phyloP scores from a whole-genome alignment of 306 rosid genomes.

The Albizia julibrissin region DNA sequence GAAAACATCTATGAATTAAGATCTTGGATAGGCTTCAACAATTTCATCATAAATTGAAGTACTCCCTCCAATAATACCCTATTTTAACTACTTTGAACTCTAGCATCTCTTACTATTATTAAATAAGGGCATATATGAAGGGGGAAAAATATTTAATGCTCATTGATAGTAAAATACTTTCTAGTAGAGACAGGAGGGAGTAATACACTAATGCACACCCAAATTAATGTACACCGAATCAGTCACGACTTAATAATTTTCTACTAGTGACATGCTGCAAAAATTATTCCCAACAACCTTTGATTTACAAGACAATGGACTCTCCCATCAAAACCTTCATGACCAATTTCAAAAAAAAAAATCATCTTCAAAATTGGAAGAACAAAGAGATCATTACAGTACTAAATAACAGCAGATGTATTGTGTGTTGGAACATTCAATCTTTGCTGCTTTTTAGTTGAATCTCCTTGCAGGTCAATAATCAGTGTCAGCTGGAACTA shows the following conservation, averaged over 20 bases:
- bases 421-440: slow-evolving; percentile 18
- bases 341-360: slow-evolving; percentile 1
- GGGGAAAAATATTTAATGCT: too few species aligned
- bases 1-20: not conserved
- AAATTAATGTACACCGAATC: not conserved
- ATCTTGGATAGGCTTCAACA: not conserved
- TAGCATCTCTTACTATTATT: too few species aligned
- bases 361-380: slow-evolving; percentile 27
- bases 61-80: too few species aligned
- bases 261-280: slow-evolving; percentile 16
- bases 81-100: too few species aligned
- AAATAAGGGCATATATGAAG: too few species aligned
- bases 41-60: not conserved
- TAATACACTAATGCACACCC: not conserved
- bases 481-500: slow-evolving; percentile 43
- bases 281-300: slow-evolving; percentile 16
- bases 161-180: too few species aligned
- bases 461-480: slow-evolving; percentile 38
- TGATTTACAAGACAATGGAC: slow-evolving; percentile 2
- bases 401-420: slow-evolving; percentile 14
- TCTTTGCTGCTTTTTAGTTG: not conserved
- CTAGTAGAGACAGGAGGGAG: too few species aligned
- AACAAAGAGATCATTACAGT: slow-evolving; percentile 13
- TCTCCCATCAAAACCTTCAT: slow-evolving; percentile 20
- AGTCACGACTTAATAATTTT: not conserved